Percentiles rank a stretch among this genome's conserved stretches.
phyloP scores from a whole-genome alignment of 352 stramenopile genomes.

The Pythium aphanidermatum region DNA sequence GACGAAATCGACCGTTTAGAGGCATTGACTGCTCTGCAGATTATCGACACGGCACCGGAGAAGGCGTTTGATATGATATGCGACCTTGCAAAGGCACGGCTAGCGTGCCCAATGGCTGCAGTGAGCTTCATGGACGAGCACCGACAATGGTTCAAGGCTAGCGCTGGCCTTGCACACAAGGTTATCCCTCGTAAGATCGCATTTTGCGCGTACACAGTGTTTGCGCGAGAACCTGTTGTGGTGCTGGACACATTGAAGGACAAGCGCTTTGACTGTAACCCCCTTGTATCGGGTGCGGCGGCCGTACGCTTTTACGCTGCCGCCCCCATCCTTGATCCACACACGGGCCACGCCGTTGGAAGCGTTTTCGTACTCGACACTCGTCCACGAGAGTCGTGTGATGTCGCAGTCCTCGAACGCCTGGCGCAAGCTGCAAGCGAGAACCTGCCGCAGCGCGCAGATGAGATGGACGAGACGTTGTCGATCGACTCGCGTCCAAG shows the following conservation, averaged over 20 bases:
- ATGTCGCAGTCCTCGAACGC: slow-evolving; percentile 63
- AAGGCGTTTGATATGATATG: slow-evolving; percentile 76
- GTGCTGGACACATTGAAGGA: slow-evolving; percentile 89
- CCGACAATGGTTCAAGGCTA: slow-evolving; percentile 78
- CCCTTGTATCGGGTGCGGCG: slow-evolving; percentile 82
- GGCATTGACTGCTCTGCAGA: slow-evolving; percentile 37
- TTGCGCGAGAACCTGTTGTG: slow-evolving; percentile 51
- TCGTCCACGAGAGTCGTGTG: slow-evolving; percentile 57
- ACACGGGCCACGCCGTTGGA: slow-evolving; percentile 51
- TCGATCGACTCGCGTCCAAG: slow-evolving; percentile 1
- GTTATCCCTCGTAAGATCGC: slow-evolving; percentile 74
- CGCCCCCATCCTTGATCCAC: slow-evolving; percentile 58
- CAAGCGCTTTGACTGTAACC: slow-evolving; percentile 82
- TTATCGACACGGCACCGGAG: slow-evolving; percentile 58
- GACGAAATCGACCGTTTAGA: slow-evolving; percentile 53
- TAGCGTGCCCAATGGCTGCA: slow-evolving; percentile 68
- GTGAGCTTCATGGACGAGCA: slow-evolving; percentile 79
- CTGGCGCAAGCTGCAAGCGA: slow-evolving; percentile 50
- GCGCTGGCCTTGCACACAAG: slow-evolving; percentile 59
- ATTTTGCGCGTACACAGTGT: slow-evolving; percentile 71
- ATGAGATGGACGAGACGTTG: slow-evolving; percentile 11
- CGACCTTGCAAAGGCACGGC: slow-evolving; percentile 55
- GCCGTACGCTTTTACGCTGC: slow-evolving; percentile 94
- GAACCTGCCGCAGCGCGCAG: slow-evolving; percentile 31
- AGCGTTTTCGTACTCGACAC: slow-evolving; percentile 84